phyloP scores from a whole-genome alignment of 495 filamentous ascomycete genomes.

The Jackrogersella multiformis region DNA sequence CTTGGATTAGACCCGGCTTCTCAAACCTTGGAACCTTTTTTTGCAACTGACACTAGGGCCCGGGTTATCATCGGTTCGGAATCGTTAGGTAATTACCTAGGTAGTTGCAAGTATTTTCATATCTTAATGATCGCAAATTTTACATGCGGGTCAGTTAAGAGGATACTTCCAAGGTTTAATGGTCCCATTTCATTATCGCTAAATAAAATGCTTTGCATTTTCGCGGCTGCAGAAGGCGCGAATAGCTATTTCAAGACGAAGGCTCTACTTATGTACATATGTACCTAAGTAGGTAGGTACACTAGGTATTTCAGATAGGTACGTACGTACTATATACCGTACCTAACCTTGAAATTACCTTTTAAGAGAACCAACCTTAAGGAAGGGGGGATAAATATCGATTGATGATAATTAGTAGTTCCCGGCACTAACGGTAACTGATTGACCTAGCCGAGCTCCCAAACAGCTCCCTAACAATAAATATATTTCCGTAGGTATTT shows the following conservation, averaged over 20 bases:
- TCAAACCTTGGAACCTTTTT: background rate
- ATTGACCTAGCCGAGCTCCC: too few species aligned
- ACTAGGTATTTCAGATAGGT: too few species aligned
- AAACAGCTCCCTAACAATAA: too few species aligned
- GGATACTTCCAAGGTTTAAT: constrained; percentile 1
- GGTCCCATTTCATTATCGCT: too few species aligned
- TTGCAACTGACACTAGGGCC: constrained; percentile 10
- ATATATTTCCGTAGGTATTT: too few species aligned
- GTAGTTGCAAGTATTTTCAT: constrained; percentile 2
- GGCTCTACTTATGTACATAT: too few species aligned
- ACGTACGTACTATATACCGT: too few species aligned
- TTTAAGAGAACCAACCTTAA: background rate
- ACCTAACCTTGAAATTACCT: constrained; percentile 4
- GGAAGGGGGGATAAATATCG: too few species aligned
- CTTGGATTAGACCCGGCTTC: constrained; percentile 10
- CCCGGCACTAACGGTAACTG: constrained; percentile 13
- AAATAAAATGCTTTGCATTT: background rate
- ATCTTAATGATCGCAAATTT: background rate
- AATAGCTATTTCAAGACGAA: background rate
- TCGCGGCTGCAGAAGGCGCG: constrained; percentile 10
- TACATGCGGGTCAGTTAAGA: constrained; percentile 4
- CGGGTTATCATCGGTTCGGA: constrained; percentile 39
- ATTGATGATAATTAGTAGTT: background rate
- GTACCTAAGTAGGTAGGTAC: too few species aligned
- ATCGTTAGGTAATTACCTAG: background rate